Base-by-base conservation (phyloP, 768 basidiomycete species). In the Crucibulum laeve region DNA sequence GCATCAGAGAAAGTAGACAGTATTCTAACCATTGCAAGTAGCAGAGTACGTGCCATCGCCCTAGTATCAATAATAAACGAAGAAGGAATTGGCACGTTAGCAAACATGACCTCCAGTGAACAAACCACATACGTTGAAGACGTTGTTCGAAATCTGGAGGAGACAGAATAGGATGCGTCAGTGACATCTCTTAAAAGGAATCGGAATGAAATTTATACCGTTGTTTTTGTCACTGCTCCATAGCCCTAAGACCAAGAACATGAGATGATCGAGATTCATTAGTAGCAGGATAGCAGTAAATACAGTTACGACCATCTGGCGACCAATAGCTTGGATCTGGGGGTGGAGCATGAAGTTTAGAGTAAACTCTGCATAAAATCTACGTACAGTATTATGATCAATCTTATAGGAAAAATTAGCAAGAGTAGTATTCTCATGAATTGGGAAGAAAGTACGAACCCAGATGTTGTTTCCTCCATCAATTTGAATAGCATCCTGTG, bases 391-490 rank as follows among this genome's bases (percentile, higher is more conserved):
- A 30, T 52, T 48, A 23, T 52, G 50, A 32, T 52, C 50, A 24
- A 52, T 52, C 50, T 52, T 37, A 14, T 22, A 18, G 19, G 23
- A 38, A 25, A n/a, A 32, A 32, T 32, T 32, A 32, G 30, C 30
- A 13, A 13, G 13, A 11, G 30, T 13, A 32, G 30, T 32, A 32
- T 32, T 4, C 11, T 32, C 3, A 32, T 4, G 13, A 13, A 11
- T 13, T 32, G 11, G 3, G 4, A 32, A 38, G 18, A 22, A 11
- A 11, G 18, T 5, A 26, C 46, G 15, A 33, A 59, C 53, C 57
- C 57, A 59, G 38, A 59, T 53, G 15, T 52, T 53, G 40, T 52
- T 54, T 28, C 55, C 57, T 24, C 55, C 57, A 26, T 56, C 55
- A 35, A 59, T 58, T 48, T 55, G 54, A 10, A 55, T 51, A 10